phyloP scores from a whole-genome alignment of 1,284 basidiomycete species.

The Moesziomyces parantarcticus region DNA sequence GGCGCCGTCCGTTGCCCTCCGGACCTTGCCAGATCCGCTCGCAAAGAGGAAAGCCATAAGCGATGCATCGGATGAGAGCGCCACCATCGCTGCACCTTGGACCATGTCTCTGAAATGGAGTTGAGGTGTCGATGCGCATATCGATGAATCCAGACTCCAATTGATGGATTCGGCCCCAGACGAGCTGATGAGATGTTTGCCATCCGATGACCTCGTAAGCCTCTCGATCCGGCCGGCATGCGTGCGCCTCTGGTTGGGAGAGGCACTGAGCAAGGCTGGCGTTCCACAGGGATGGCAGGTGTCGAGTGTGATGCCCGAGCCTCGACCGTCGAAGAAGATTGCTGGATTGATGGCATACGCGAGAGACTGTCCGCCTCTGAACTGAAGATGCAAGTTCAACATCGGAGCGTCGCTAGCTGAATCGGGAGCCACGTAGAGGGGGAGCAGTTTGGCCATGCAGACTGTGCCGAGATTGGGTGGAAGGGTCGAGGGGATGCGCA shows the following conservation, averaged over 20 bases:
- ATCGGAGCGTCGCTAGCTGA: constrained; percentile 31
- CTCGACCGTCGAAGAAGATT: constrained; percentile 52
- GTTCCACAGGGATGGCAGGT: constrained; percentile 32
- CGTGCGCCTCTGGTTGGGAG: background rate
- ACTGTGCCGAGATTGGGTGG: constrained; percentile 8
- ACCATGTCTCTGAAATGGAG: constrained; percentile 9
- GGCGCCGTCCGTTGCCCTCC: constrained; percentile 3
- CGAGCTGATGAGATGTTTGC: constrained; percentile 23
- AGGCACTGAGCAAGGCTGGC: background rate
- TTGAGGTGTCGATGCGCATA: background rate
- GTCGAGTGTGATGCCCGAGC: constrained; percentile 32
- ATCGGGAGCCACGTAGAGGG: constrained; percentile 21
- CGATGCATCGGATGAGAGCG: constrained; percentile 16
- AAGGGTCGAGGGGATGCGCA: constrained; percentile 28
- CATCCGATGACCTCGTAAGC: constrained; percentile 21
- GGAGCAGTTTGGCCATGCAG: constrained; percentile 8
- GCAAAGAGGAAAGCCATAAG: constrained; percentile 2
- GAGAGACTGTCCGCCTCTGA: constrained; percentile 9
- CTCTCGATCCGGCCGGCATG: constrained; percentile 22
- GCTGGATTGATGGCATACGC: constrained; percentile 45
- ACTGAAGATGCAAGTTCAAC: constrained; percentile 23
- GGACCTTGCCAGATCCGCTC: constrained; percentile 9
- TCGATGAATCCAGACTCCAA: constrained; percentile 15
- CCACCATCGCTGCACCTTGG: background rate
- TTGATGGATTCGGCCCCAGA: constrained; percentile 23